These are phyloP conservation scores for Tremellales sp. DNA, from an alignment of 1,284 basidiomycete genomes.

Conservation along the genomic window DNA sequence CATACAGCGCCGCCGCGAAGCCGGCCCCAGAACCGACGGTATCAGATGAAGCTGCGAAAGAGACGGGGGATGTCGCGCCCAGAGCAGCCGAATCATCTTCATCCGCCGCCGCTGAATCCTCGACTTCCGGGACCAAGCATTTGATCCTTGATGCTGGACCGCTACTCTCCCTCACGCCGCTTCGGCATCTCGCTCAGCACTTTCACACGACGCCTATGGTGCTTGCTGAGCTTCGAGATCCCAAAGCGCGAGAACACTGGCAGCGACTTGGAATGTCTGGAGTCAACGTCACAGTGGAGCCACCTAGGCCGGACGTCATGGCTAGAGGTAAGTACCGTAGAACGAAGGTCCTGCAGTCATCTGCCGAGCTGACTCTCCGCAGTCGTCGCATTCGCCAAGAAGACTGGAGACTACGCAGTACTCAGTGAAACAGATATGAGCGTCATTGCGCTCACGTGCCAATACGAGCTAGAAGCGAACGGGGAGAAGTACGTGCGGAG, in stretches of 20 bases:
- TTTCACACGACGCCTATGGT: constrained; percentile 87
- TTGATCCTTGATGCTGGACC: constrained; percentile 91
- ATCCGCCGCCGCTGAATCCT: not conserved
- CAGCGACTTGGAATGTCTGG: constrained; percentile 61
- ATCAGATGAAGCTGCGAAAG: constrained; percentile 9
- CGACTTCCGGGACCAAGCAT: constrained; percentile 54
- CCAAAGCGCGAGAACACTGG: constrained; percentile 77
- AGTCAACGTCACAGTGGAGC: constrained; percentile 67
- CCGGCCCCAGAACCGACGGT: constrained; percentile 9
- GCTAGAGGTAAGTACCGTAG: constrained; percentile 60
- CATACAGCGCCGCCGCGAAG: constrained; percentile 29
- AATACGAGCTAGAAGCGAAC: constrained; percentile 60
- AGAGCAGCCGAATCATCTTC: not conserved
- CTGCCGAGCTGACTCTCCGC: not conserved
- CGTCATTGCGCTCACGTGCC: constrained; percentile 83
- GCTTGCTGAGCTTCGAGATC: constrained; percentile 80
- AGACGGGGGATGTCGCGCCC: not conserved
- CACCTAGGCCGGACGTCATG: constrained; percentile 68
- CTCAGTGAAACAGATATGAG: constrained; percentile 87
- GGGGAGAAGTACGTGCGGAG: constrained; percentile 52
- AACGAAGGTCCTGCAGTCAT: not conserved
- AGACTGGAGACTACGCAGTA: constrained; percentile 93
- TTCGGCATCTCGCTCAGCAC: constrained; percentile 73
- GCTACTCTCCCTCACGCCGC: constrained; percentile 75
- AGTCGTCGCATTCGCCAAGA: constrained; percentile 90